Evolutionary conservation across 257 asterid species (phyloP).

Genomic region (Haberlea rhodopensis): DNA sequence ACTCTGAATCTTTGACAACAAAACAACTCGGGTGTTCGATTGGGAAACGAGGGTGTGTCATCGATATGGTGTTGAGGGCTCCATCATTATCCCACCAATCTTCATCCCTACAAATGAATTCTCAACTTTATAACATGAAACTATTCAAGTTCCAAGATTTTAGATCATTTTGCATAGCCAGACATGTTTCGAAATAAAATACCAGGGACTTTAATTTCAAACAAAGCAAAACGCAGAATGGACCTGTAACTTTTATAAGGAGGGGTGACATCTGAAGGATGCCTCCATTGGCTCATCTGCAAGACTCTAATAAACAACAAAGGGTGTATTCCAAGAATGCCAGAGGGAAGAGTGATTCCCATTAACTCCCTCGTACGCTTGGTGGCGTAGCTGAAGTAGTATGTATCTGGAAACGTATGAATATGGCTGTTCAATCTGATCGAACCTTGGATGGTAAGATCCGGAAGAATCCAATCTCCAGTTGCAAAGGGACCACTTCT

Average conservation of each 20-base stretch:
- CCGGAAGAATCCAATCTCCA: conserved; percentile 96
- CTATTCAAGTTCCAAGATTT: neutral
- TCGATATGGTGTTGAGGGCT: conserved; percentile 92
- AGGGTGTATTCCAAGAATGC: conserved; percentile 77
- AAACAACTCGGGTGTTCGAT: conserved; percentile 69
- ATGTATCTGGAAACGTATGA: conserved; percentile 69
- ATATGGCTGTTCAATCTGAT: conserved; percentile 58
- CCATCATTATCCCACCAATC: conserved; percentile 99
- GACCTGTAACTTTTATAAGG: conserved; percentile 94
- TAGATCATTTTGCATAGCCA: neutral
- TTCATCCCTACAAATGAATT: conserved; percentile 59
- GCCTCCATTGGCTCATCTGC: conserved; percentile 89
- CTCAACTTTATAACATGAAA: neutral
- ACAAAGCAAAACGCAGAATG: conserved; percentile 14
- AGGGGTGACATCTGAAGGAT: conserved; percentile 67
- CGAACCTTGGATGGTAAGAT: conserved; percentile 85
- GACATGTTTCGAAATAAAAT: neutral
- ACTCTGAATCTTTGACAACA: conserved; percentile 76
- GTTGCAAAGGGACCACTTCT: conserved; percentile 85
- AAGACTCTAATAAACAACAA: conserved; percentile 73
- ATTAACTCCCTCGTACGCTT: conserved; percentile 61
- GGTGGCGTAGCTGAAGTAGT: conserved; percentile 96
- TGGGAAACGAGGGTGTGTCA: conserved; percentile 97
- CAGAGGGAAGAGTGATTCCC: conserved; percentile 80
- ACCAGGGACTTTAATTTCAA: neutral